Conservation (phyloP, 768 basidiomycete genomes). For the Tulasnella sp. region DNA sequence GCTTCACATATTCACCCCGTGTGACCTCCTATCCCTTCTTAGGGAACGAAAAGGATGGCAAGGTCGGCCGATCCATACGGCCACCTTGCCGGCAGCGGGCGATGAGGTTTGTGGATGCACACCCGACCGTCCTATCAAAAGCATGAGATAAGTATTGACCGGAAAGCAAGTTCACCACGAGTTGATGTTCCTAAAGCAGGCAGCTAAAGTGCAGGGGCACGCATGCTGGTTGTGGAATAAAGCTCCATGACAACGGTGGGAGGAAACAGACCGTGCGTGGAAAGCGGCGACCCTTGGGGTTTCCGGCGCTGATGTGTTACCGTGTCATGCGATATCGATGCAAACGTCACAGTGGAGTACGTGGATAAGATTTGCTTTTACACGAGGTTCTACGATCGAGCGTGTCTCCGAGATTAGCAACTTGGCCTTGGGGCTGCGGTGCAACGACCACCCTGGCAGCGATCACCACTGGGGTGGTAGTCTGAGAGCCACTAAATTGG, state of each 20-base stretch:
- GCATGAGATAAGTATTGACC: not conserved
- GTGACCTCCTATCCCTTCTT: conserved; percentile 9
- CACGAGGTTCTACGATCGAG: not conserved
- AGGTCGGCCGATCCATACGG: not conserved
- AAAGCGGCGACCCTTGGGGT: not conserved
- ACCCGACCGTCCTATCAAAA: not conserved
- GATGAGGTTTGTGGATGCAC: not conserved
- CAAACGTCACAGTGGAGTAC: conserved; percentile 5
- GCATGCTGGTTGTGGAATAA: not conserved
- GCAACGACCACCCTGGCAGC: not conserved
- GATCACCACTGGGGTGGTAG: not conserved
- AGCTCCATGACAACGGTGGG: conserved; percentile 10
- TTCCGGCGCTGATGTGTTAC: not conserved
- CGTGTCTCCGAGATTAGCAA: conserved; percentile 11
- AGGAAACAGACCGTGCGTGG: not conserved
- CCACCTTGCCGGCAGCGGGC: not conserved
- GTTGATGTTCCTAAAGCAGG: not conserved
- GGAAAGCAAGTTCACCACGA: not conserved
- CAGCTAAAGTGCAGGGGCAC: not conserved
- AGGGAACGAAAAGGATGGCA: not conserved
- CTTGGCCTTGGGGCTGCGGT: not conserved
- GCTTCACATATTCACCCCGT: not conserved
- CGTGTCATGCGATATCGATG: not conserved
- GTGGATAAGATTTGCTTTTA: conserved; percentile 12
- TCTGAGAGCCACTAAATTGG: not conserved